Percentiles rank a stretch among this genome's conserved stretches.
Conservation (phyloP, 495 filamentous ascomycete genomes). For the Penicillium angulare region DNA sequence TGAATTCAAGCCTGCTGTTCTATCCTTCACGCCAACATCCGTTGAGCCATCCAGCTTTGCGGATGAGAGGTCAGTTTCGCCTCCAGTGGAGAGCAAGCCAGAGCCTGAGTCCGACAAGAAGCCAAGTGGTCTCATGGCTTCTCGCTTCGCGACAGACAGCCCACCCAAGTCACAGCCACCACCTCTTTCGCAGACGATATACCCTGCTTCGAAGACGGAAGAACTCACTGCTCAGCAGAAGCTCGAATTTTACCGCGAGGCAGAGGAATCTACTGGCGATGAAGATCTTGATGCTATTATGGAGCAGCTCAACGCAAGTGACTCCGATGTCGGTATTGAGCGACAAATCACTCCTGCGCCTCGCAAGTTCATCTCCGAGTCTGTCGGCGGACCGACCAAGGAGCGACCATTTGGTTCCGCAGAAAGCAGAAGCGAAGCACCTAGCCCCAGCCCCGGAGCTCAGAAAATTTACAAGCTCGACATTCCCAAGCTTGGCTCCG, state of each 20-base stretch:
- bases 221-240: slow-evolving; percentile 11
- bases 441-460: slow-evolving; percentile 71
- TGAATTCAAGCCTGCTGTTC: slow-evolving; percentile 54
- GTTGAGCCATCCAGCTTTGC: slow-evolving; percentile 43
- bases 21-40: slow-evolving; percentile 43
- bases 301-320: slow-evolving; percentile 68
- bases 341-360: slow-evolving; percentile 47
- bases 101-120: slow-evolving; percentile 12
- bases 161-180: slow-evolving; percentile 19
- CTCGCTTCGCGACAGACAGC: slow-evolving; percentile 36
- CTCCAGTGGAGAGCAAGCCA: slow-evolving; percentile 11
- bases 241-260: slow-evolving; percentile 17
- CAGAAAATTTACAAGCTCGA: slow-evolving; percentile 43
- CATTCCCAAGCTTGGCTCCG: slow-evolving; percentile 44
- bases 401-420: slow-evolving; percentile 53
- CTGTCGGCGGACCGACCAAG: slow-evolving; percentile 49
- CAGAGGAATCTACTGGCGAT: slow-evolving; percentile 54
- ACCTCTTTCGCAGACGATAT: slow-evolving; percentile 6
- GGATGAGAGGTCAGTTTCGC: too few relatives aligned
- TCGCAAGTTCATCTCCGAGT: slow-evolving; percentile 20
- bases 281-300: slow-evolving; percentile 85
- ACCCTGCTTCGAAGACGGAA: slow-evolving; percentile 3
- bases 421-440: slow-evolving; percentile 65
- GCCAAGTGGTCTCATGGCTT: slow-evolving; percentile 35
- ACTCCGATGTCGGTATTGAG: slow-evolving; percentile 70